Conservation (phyloP, 768 basidiomycete species). For the Amanita exitialis region DNA sequence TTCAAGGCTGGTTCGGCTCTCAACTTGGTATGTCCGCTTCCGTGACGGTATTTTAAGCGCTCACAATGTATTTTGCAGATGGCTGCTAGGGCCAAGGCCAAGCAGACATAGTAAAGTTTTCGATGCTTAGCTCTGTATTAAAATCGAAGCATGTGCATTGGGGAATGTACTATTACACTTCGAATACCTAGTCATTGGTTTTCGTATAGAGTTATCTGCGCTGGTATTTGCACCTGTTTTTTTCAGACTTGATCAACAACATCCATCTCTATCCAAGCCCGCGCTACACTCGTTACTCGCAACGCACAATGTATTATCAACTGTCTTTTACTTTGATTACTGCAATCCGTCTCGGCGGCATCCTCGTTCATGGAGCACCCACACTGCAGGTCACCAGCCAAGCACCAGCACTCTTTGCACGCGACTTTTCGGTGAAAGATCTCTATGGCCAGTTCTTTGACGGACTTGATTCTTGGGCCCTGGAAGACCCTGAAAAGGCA, state of each 20-base stretch:
- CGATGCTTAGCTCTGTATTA: background rate
- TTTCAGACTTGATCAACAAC: background rate
- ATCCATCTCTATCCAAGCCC: background rate
- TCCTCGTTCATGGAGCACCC: background rate
- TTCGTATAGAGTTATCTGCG: too few relatives aligned
- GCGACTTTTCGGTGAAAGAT: background rate
- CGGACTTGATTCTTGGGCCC: background rate
- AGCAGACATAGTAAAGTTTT: background rate
- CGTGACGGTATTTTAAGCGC: background rate
- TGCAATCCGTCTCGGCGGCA: background rate
- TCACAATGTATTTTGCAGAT: slow-evolving; percentile 29
- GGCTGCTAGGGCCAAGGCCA: slow-evolving; percentile 44
- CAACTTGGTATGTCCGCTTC: slow-evolving; percentile 53
- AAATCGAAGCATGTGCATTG: background rate
- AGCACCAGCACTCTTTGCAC: background rate
- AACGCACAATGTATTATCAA: background rate
- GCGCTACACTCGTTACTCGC: background rate
- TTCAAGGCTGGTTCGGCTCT: slow-evolving; percentile 96
- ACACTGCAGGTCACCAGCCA: background rate
- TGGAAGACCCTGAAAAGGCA: background rate
- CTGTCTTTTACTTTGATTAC: background rate
- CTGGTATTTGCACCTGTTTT: background rate
- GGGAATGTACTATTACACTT: too few relatives aligned
- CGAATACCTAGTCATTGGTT: background rate
- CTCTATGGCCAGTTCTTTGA: slow-evolving; percentile 3